Conservation (phyloP, 2,329 filamentous ascomycete species). For the Aspergillus carbonarius region DNA sequence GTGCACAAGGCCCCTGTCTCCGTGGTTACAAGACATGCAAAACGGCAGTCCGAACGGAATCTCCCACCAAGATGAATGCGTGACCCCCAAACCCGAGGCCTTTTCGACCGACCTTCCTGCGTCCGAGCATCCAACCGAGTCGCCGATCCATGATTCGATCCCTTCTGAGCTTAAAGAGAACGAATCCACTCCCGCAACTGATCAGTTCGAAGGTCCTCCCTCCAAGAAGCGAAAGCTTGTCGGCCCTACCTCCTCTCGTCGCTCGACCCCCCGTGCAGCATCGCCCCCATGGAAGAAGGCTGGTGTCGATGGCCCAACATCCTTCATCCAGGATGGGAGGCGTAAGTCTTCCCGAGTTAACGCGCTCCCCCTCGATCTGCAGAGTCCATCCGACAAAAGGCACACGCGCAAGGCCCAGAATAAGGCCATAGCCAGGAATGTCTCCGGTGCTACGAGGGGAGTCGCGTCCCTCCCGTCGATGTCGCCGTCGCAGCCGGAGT, state of each 20-base stretch:
- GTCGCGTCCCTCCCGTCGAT: slow-evolving; percentile 33
- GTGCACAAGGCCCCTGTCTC: slow-evolving; percentile 43
- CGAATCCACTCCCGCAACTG: slow-evolving; percentile 20
- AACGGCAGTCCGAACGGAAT: slow-evolving; percentile 45
- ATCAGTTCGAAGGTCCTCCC: slow-evolving; percentile 40
- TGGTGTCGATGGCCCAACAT: slow-evolving; percentile 80
- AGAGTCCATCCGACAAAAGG: slow-evolving; percentile 49
- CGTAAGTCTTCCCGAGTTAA: slow-evolving; percentile 61
- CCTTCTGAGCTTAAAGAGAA: slow-evolving; percentile 31
- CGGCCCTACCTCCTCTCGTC: slow-evolving; percentile 34
- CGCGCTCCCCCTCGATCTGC: slow-evolving; percentile 47
- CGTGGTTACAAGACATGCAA: slow-evolving; percentile 47
- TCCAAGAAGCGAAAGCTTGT: slow-evolving; percentile 48
- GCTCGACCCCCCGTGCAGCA: slow-evolving; percentile 41
- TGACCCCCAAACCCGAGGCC: slow-evolving; percentile 33
- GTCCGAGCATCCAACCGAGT: slow-evolving; percentile 23
- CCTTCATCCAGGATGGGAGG: slow-evolving; percentile 66
- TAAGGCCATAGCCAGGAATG: slow-evolving; percentile 32
- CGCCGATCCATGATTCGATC: slow-evolving; percentile 24
- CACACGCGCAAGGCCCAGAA: slow-evolving; percentile 45
- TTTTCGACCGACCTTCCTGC: slow-evolving; percentile 20
- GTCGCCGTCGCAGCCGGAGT: slow-evolving; percentile 28
- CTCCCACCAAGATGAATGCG: slow-evolving; percentile 40
- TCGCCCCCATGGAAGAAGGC: slow-evolving; percentile 95
- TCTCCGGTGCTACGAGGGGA: slow-evolving; percentile 25